phyloP scores from a whole-genome alignment of 106 monocot species.

The Acanthochlamys bracteata region DNA sequence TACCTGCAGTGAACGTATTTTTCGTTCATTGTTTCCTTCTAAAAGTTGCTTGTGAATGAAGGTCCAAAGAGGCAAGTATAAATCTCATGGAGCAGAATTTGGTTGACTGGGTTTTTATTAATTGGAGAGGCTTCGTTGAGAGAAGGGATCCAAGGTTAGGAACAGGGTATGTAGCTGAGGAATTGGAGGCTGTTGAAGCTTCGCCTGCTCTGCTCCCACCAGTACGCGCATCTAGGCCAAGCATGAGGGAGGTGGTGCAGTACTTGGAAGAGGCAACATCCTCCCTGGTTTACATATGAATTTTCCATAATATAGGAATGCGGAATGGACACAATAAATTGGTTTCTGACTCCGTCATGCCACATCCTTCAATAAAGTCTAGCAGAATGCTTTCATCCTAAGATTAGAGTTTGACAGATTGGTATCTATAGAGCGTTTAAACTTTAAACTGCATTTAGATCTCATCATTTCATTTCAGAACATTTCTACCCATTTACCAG shows the following conservation, averaged over 20 bases:
- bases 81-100: constrained; percentile 1
- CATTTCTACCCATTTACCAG: too few species aligned
- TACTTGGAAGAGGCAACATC: not conserved
- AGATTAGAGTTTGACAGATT: too few species aligned
- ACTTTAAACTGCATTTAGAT: too few species aligned
- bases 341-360: too few species aligned
- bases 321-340: too few species aligned
- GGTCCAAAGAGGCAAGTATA: not conserved
- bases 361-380: too few species aligned
- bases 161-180: not conserved
- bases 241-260: not conserved
- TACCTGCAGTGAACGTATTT: constrained; percentile 5
- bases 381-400: too few species aligned
- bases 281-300: not conserved
- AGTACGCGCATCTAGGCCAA: not conserved
- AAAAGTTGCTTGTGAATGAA: constrained; percentile 9
- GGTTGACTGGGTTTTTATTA: constrained; percentile 7
- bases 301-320: too few species aligned
- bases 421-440: too few species aligned
- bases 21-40: constrained; percentile 10
- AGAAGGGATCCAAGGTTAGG: constrained; percentile 1
- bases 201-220: not conserved
- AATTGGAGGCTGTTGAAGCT: constrained; percentile 1
- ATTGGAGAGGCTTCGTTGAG: not conserved
- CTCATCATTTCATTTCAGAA: too few species aligned